Conservation (phyloP, 495 filamentous ascomycete species). For the Halenospora varia region DNA sequence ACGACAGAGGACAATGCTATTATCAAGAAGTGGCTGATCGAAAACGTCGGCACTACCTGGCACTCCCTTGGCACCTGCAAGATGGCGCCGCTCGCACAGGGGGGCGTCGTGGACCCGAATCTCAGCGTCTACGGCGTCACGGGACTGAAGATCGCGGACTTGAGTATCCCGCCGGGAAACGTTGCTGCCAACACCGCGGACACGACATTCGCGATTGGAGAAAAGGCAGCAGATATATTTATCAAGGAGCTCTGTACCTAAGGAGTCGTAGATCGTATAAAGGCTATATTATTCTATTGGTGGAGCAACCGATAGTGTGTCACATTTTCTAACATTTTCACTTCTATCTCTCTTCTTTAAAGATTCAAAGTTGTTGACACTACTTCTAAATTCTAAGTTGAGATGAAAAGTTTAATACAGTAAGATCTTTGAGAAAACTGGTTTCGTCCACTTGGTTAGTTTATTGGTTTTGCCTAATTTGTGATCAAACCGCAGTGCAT, state of each 20-base stretch:
- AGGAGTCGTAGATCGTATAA: too few species aligned
- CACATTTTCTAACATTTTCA: too few species aligned
- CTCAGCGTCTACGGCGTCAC: slow-evolving; percentile 47
- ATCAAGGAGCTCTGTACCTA: slow-evolving; percentile 39
- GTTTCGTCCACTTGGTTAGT: too few species aligned
- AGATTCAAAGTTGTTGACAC: too few species aligned
- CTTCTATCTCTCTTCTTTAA: too few species aligned
- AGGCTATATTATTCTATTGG: too few species aligned
- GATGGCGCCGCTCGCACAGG: slow-evolving; percentile 26
- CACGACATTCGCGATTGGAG: slow-evolving; percentile 51
- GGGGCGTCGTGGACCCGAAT: slow-evolving; percentile 46
- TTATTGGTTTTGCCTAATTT: too few species aligned
- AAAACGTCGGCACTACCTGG: slow-evolving; percentile 30
- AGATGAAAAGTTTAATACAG: too few species aligned
- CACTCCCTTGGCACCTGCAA: slow-evolving; percentile 32
- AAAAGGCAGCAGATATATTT: slow-evolving; percentile 54
- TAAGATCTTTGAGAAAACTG: too few species aligned
- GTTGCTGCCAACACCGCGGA: slow-evolving; percentile 55
- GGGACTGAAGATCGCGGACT: slow-evolving; percentile 46
- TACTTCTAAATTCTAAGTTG: too few species aligned
- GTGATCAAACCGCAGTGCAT: too few species aligned
- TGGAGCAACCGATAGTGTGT: too few species aligned
- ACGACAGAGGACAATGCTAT: slow-evolving; percentile 29
- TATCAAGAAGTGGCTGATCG: slow-evolving; percentile 23
- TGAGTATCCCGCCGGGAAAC: slow-evolving; percentile 48